Base-by-base conservation (phyloP, 306 rosid species). In the Acacia confusa region DNA sequence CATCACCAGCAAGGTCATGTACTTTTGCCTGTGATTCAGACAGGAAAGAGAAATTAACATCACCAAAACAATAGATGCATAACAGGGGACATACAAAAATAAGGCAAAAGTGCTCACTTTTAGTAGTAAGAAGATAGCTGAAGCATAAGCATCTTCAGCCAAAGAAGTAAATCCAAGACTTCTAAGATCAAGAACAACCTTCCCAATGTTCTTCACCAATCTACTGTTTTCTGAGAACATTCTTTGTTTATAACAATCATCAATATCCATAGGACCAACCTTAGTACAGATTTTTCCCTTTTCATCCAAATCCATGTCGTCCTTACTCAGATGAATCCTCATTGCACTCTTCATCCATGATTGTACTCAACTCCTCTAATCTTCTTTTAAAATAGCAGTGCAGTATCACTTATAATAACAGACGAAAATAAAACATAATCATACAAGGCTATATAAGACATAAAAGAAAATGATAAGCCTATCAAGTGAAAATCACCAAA, bases 131-230 rank as follows among this genome's bases (percentile, higher is more conserved):
- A 95, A 95, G 50, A 95, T 95, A 65, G 95, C 97, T 84, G 97
- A 95, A 81, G 97, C 97, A 79, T 95, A 95, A 50, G 99, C 99
- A 91, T 95, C 99, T 83, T 95, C 99, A 66, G 99, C 92, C 97
- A 93, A 88, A 75, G 97, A 95, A 67, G 97, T 93, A 85, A 95
- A 95, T 74, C 99, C 97, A 82, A 93, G 97, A 81, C 83, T 89
- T 75, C 97, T 92, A 66, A 93, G 97, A 88, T 86, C 94, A 47
- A 76, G 93, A 85, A 95, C 97, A 85, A 93, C 91, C 90, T 92
- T 92, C 79, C 99, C 99, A 16, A 93, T 91, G 88, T 88, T 95
- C 84, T 86, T 90, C 82, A 93, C 99, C 88, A 95, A 81, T 86
- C 84, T 93, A 84, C 86, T 82, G 72, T 91, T 90, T 78, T 88